Evolutionary conservation across 1,284 basidiomycete genomes (phyloP).

Genomic region (Heterobasidion irregulare): DNA sequence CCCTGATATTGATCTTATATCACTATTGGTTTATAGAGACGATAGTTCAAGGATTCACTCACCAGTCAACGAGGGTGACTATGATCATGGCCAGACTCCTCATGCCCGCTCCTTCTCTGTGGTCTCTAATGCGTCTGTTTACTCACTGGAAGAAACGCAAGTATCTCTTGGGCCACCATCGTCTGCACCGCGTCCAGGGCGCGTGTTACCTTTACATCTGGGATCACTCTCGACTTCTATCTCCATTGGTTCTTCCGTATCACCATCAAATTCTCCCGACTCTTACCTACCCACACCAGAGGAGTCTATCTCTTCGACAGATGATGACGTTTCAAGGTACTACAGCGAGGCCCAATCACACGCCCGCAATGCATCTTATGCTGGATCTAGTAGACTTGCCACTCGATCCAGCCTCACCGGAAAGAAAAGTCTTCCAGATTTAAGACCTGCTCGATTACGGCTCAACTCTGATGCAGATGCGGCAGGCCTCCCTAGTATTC

Average conservation of each 20-base stretch:
- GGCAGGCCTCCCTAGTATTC: not conserved
- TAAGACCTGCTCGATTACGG: slow-evolving; percentile 50
- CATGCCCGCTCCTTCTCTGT: slow-evolving; percentile 38
- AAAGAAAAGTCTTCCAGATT: slow-evolving; percentile 86
- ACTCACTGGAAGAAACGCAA: slow-evolving; percentile 21
- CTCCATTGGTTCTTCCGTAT: slow-evolving; percentile 21
- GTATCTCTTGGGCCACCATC: slow-evolving; percentile 9
- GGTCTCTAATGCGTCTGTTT: slow-evolving; percentile 50
- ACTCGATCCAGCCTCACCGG: slow-evolving; percentile 32
- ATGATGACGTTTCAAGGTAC: slow-evolving; percentile 17
- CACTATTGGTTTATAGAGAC: not conserved
- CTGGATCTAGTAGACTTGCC: slow-evolving; percentile 27
- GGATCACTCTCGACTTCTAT: slow-evolving; percentile 34
- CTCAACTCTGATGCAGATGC: slow-evolving; percentile 16
- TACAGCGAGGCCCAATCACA: slow-evolving; percentile 24
- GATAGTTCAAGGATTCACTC: not conserved
- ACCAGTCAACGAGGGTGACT: not conserved
- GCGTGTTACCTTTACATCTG: slow-evolving; percentile 44
- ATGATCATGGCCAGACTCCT: slow-evolving; percentile 5
- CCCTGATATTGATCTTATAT: not conserved
- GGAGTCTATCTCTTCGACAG: slow-evolving; percentile 32
- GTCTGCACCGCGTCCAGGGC: slow-evolving; percentile 21
- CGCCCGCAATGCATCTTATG: slow-evolving; percentile 52
- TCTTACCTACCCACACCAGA: slow-evolving; percentile 52
- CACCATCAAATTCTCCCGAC: slow-evolving; percentile 47